Evolutionary conservation across 1,139 yeast genomes (phyloP).

Genomic region (Ogataea hybrid): DNA sequence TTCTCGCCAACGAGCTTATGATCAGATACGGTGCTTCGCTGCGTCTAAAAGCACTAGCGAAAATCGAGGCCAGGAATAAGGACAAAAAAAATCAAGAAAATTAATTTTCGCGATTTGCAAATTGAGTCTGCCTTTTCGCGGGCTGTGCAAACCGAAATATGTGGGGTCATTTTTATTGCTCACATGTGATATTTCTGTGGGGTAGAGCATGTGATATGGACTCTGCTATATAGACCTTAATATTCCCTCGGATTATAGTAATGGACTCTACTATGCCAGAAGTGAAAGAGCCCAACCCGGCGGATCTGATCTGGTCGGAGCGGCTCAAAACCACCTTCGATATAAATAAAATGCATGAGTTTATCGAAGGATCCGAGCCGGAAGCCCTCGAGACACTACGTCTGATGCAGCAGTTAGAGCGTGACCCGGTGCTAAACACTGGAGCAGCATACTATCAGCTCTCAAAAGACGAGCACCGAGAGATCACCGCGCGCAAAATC

Average conservation of each 20-base stretch:
- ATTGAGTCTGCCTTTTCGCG: not conserved
- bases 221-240: not conserved
- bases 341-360: slow-evolving; percentile 44
- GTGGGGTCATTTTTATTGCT: slow-evolving; percentile 5
- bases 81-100: not conserved
- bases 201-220: slow-evolving; percentile 10
- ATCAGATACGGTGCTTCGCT: slow-evolving; percentile 18
- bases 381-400: slow-evolving; percentile 36
- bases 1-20: slow-evolving; percentile 8
- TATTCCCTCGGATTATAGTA: not conserved
- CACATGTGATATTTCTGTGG: slow-evolving; percentile 11
- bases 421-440: slow-evolving; percentile 46
- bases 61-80: slow-evolving; percentile 3
- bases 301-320: slow-evolving; percentile 37
- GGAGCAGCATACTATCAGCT: slow-evolving; percentile 41
- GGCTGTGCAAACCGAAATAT: slow-evolving; percentile 3
- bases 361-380: slow-evolving; percentile 44
- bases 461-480: slow-evolving; percentile 43
- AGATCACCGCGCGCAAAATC: slow-evolving; percentile 43
- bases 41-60: slow-evolving; percentile 9
- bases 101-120: not conserved
- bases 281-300: slow-evolving; percentile 38
- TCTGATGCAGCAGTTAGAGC: slow-evolving; percentile 45
- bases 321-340: slow-evolving; percentile 39
- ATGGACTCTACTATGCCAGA: slow-evolving; percentile 20